A percentile compares a stretch with the other conserved stretches of the same genome.
Conservation (phyloP, 2,329 filamentous ascomycete genomes). For the Alternaria gansuensis region DNA sequence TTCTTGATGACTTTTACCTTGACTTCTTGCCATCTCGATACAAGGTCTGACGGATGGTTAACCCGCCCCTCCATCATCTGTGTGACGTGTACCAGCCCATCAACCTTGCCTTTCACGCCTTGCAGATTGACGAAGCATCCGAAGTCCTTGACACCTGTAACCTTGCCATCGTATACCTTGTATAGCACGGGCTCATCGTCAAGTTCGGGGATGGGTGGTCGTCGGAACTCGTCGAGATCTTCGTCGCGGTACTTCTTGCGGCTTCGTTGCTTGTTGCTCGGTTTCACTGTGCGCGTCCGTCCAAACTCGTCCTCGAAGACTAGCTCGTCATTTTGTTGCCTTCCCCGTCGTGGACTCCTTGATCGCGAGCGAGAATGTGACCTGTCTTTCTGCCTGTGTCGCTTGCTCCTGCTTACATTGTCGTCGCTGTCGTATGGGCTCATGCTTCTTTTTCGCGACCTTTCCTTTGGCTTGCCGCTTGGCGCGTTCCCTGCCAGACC, state of each 20-base stretch:
- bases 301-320: constrained; percentile 69
- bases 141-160: constrained; percentile 94
- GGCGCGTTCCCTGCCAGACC: constrained; percentile 69
- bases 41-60: constrained; percentile 88
- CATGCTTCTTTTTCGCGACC: constrained; percentile 66
- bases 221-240: constrained; percentile 68
- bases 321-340: constrained; percentile 60
- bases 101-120: constrained; percentile 85
- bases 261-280: constrained; percentile 55
- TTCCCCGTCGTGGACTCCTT: constrained; percentile 55
- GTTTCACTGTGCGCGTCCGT: constrained; percentile 53
- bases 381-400: constrained; percentile 56
- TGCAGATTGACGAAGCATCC: constrained; percentile 94
- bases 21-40: constrained; percentile 81
- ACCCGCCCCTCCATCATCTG: constrained; percentile 86
- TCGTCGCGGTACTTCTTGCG: constrained; percentile 48
- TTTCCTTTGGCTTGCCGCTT: constrained; percentile 54
- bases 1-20: constrained; percentile 94
- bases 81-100: constrained; percentile 93
- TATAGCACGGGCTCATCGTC: constrained; percentile 82
- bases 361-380: constrained; percentile 65
- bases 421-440: constrained; percentile 62
- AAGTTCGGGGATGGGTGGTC: constrained; percentile 74
- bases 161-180: constrained; percentile 89
- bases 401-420: constrained; percentile 56